Evolutionary conservation across 768 basidiomycete species (phyloP).

Genomic region (Heimioporus sp.): DNA sequence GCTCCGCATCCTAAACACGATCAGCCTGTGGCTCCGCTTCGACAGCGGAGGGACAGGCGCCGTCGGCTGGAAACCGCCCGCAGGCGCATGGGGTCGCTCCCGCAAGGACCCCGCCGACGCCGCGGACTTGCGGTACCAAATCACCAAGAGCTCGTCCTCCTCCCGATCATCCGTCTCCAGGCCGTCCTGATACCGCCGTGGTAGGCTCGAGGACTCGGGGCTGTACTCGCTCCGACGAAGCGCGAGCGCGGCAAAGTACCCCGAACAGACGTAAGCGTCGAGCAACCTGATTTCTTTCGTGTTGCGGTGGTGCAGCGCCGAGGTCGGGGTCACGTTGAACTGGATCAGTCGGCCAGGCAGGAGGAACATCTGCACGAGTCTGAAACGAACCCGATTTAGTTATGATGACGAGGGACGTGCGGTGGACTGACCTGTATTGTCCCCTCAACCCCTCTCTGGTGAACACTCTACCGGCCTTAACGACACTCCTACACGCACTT

Average conservation of each 20-base stretch:
- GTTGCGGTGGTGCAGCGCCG: conserved; percentile 55
- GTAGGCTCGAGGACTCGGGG: conserved; percentile 47
- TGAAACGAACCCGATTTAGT: conserved; percentile 20
- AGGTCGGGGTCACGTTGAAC: conserved; percentile 62
- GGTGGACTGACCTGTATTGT: conserved; percentile 67
- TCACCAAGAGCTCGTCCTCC: conserved; percentile 84
- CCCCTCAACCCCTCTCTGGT: conserved; percentile 68
- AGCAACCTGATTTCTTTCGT: conserved; percentile 57
- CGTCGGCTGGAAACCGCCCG: conserved; percentile 13
- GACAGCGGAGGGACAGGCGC: conserved; percentile 48
- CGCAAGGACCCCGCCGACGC: background rate
- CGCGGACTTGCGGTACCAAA: conserved; percentile 59
- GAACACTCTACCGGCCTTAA: conserved; percentile 71
- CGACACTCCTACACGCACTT: conserved; percentile 72
- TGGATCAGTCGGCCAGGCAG: conserved; percentile 71
- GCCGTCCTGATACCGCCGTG: conserved; percentile 86
- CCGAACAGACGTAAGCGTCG: conserved; percentile 85
- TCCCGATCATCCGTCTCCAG: conserved; percentile 84
- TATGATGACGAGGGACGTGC: background rate
- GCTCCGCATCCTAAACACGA: conserved; percentile 72
- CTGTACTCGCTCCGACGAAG: conserved; percentile 64
- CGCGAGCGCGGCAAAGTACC: conserved; percentile 70
- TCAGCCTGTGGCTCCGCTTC: conserved; percentile 51
- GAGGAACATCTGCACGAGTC: conserved; percentile 72
- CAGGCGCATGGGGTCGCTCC: conserved; percentile 17